Evolutionary conservation across 371 early-diverging fungal species (phyloP).

Genomic region (Lichtheimia ramosa): DNA sequence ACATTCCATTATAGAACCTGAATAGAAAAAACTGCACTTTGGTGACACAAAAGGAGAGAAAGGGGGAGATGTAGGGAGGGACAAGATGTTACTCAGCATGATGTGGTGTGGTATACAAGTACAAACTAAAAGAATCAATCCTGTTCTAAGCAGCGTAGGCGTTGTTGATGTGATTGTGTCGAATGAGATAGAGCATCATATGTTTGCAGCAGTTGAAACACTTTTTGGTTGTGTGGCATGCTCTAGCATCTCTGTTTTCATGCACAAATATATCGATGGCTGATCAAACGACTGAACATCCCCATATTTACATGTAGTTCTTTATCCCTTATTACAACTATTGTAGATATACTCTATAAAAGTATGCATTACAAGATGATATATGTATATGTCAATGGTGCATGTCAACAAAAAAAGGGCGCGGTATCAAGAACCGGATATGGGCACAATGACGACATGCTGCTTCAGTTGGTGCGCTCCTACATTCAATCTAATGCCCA

Average conservation of each 20-base stretch:
- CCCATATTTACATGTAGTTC: not conserved
- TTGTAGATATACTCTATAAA: not conserved
- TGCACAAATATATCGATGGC: not conserved
- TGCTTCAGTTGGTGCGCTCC: too few species aligned
- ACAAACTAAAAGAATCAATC: not conserved
- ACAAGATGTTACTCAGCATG: not conserved
- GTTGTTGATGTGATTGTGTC: too few species aligned
- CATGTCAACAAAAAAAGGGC: conserved; percentile 1
- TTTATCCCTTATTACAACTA: not conserved
- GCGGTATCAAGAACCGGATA: not conserved
- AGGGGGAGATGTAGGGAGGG: not conserved
- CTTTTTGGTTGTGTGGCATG: not conserved
- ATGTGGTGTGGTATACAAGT: not conserved
- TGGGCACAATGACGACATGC: conserved; percentile 1
- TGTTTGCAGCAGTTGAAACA: not conserved
- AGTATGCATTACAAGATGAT: not conserved
- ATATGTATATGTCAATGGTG: not conserved
- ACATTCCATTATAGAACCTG: not conserved
- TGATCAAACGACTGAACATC: not conserved
- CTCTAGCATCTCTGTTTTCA: not conserved
- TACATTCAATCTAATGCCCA: too few species aligned
- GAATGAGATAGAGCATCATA: too few species aligned
- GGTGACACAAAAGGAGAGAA: not conserved
- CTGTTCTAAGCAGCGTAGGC: too few species aligned
- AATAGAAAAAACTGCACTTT: not conserved